Evolutionary conservation across 164 flowering plant species (phyloP).

Genomic region (Amborella trichopoda): DNA sequence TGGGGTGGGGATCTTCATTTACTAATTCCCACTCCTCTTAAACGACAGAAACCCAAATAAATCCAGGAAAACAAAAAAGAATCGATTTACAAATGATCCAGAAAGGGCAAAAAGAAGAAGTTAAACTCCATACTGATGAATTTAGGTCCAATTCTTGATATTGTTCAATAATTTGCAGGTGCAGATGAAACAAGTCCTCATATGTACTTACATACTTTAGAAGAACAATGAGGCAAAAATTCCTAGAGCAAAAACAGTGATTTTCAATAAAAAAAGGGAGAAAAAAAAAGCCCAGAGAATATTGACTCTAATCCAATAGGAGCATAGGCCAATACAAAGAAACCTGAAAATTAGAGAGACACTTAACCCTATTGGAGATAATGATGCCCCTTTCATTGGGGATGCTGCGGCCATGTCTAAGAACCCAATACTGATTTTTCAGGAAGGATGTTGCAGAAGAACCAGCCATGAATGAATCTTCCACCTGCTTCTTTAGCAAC

Average conservation of each 20-base stretch:
- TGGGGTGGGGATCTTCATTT: too few species aligned
- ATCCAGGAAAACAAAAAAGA: too few species aligned
- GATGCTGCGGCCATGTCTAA: constrained; percentile 91
- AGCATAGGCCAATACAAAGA: neutral
- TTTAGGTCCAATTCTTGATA: too few species aligned
- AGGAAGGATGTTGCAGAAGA: constrained; percentile 16
- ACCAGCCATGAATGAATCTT: too few species aligned
- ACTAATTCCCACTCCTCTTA: too few species aligned
- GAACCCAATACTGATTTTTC: constrained; percentile 72
- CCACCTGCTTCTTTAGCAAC: too few species aligned
- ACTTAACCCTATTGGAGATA: constrained; percentile 66
- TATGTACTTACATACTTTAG: neutral
- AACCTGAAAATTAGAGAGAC: neutral
- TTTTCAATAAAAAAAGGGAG: neutral
- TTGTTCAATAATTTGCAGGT: neutral
- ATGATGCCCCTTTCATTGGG: constrained; percentile 83
- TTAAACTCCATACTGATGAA: too few species aligned
- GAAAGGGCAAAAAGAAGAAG: too few species aligned
- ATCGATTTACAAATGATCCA: too few species aligned
- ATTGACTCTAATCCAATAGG: neutral
- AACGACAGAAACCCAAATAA: too few species aligned
- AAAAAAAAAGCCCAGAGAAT: constrained; percentile 1
- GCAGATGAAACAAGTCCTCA: neutral
- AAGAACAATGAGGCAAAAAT: neutral
- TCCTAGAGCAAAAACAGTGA: neutral